Base-by-base conservation (phyloP, 2,329 filamentous ascomycete genomes). In the Davidsoniella eucalypti region DNA sequence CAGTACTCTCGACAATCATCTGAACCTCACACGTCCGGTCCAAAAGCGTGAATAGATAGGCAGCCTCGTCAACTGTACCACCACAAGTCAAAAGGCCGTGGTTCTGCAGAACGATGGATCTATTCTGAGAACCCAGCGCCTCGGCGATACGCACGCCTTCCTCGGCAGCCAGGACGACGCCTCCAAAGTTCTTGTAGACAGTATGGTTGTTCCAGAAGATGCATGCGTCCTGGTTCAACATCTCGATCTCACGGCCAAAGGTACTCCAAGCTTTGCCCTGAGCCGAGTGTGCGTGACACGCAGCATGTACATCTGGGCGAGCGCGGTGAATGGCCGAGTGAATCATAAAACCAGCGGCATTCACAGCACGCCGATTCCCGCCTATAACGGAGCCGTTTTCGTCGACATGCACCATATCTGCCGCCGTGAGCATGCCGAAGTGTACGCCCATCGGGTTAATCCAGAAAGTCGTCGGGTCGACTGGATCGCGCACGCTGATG, bases 21-120 rank as follows among this genome's bases (percentile, higher is more conserved):
- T 65, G 63, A 3, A 63, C 57, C 47, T 64, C 58, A 39, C 63
- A 65, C 2, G 57, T 59, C 50, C 60, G 55, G 44, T 65, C 62
- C 56, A 64, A 43, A 41, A n/a, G 41, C 9, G 71, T 73, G 58
- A 80, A 82, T 10, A 82, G 59, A 57, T 76, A 82, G 0, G 76
- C 76, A 0, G 80, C 79, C 60, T 83, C 79, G 52, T 83, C 80
- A 1, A 83, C 78, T 0, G 78, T 83, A 1, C 59, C 60, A 0
- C 80, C 79, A 0, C 78, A 75, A 0, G 77, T 82, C 41, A 83
- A 59, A 10, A 83, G 59, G 0, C 80, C 80, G 58, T 83, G 79
- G 55, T 83, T 84, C 46, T 75, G 65, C 25, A 83, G 61, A 26
- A 83, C 75, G 51, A 76, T 65, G 0, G 68, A 73, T 56, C 64